These are phyloP conservation scores for Didymella glomerata DNA, from an alignment of 2,329 filamentous ascomycete species.

Conservation along the genomic window DNA sequence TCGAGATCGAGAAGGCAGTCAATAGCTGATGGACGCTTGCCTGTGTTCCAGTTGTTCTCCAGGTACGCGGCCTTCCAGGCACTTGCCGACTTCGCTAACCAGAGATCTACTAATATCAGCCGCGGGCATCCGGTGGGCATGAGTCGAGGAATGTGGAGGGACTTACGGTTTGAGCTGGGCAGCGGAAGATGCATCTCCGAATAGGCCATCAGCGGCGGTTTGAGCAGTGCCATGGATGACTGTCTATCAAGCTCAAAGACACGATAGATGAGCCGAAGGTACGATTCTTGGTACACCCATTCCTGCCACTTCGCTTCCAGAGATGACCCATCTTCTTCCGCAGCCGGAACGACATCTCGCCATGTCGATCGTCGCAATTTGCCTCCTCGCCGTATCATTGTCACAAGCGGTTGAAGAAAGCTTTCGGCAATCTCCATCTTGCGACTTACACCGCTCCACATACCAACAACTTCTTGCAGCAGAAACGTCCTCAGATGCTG, in stretches of 20 bases:
- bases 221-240: slow-evolving; percentile 71
- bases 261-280: slow-evolving; percentile 73
- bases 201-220: slow-evolving; percentile 72
- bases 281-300: slow-evolving; percentile 72
- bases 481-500: slow-evolving; percentile 62
- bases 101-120: slow-evolving; percentile 55
- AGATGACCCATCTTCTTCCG: slow-evolving; percentile 63
- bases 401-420: slow-evolving; percentile 63
- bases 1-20: slow-evolving; percentile 43
- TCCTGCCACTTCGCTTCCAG: slow-evolving; percentile 71
- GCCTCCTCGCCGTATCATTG: slow-evolving; percentile 65
- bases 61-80: slow-evolving; percentile 72
- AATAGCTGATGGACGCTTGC: slow-evolving; percentile 37
- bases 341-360: slow-evolving; percentile 59
- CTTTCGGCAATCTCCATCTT: slow-evolving; percentile 69
- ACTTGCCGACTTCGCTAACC: slow-evolving; percentile 69
- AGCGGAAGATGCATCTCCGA: slow-evolving; percentile 72
- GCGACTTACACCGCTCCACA: slow-evolving; percentile 67
- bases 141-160: background rate
- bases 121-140: background rate
- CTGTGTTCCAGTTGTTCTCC: slow-evolving; percentile 33
- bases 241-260: slow-evolving; percentile 72
- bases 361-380: slow-evolving; percentile 67
- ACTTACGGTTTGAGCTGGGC: slow-evolving; percentile 63
- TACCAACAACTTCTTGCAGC: slow-evolving; percentile 61